Conservation (phyloP, 2,329 filamentous ascomycete genomes). For the Mycosphaerella arachidis region DNA sequence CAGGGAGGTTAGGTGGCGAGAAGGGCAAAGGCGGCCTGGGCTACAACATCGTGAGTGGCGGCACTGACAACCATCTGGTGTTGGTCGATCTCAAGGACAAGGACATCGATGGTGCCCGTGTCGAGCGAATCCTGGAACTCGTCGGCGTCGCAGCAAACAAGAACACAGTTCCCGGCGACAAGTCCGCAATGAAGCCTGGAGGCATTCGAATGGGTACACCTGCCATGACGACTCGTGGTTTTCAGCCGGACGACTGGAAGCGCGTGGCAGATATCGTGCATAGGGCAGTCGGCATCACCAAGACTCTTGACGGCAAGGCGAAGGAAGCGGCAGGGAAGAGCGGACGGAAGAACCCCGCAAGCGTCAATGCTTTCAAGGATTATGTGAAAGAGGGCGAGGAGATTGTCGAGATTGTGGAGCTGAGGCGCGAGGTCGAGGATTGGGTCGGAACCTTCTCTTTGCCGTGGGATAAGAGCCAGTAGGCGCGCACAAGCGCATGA, state of each 20-base stretch:
- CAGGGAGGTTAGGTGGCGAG: constrained; percentile 58
- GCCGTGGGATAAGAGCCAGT: constrained; percentile 53
- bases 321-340: constrained; percentile 64
- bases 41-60: constrained; percentile 86
- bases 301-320: constrained; percentile 68
- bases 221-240: constrained; percentile 96
- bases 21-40: constrained; percentile 74
- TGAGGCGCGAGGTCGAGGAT: constrained; percentile 69
- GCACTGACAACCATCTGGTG: constrained; percentile 96
- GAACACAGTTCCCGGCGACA: constrained; percentile 96
- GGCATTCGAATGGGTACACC: constrained; percentile 92
- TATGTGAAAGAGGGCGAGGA: constrained; percentile 64
- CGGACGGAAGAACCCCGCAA: constrained; percentile 61
- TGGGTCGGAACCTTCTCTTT: constrained; percentile 72
- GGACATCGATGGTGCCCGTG: constrained; percentile 83
- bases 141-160: constrained; percentile 99
- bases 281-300: constrained; percentile 73
- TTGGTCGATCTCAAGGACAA: constrained; percentile 87
- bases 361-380: constrained; percentile 64
- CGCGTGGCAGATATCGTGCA: constrained; percentile 82
- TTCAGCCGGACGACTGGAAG: constrained; percentile 80
- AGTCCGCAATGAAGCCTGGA: constrained; percentile 86
- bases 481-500: neutral
- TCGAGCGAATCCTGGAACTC: constrained; percentile 92
- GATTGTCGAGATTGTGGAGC: constrained; percentile 66